A percentile compares a stretch with the other conserved stretches of the same genome.
Evolutionary conservation across 2,329 filamentous ascomycete genomes (phyloP).

Genomic region (Claviceps citrina): DNA sequence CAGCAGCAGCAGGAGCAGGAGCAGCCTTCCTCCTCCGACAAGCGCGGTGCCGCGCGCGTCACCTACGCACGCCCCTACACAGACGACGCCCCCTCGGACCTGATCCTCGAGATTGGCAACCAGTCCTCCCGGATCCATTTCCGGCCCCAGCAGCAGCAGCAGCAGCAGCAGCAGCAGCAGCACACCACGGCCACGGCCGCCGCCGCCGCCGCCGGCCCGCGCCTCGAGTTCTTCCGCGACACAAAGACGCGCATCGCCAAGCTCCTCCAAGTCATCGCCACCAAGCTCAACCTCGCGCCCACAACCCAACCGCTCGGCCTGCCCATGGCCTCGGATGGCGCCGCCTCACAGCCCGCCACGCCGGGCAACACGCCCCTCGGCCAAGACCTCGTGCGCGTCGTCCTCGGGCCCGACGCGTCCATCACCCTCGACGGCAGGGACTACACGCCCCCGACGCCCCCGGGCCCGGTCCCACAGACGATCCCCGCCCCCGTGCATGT

Average conservation of each 20-base stretch:
- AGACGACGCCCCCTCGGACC: slow-evolving; percentile 56
- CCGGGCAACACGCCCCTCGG: slow-evolving; percentile 56
- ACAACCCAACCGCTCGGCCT: slow-evolving; percentile 46
- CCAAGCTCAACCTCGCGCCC: slow-evolving; percentile 56
- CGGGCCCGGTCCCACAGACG: no score
- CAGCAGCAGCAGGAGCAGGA: background rate
- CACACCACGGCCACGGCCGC: no score
- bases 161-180: no score
- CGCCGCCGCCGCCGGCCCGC: slow-evolving; percentile 13
- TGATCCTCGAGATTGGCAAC: slow-evolving; percentile 65
- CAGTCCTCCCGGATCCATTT: slow-evolving; percentile 47
- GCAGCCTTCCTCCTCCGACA: slow-evolving; percentile 4
- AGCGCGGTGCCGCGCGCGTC: slow-evolving; percentile 50
- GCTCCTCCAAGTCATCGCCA: slow-evolving; percentile 66
- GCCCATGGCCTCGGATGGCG: slow-evolving; percentile 50
- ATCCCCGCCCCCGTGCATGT: background rate
- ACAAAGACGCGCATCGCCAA: slow-evolving; percentile 55
- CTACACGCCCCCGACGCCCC: slow-evolving; percentile 14
- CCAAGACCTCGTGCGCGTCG: slow-evolving; percentile 46
- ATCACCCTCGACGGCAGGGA: slow-evolving; percentile 43
- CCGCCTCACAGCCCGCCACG: slow-evolving; percentile 43
- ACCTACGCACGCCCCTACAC: slow-evolving; percentile 74
- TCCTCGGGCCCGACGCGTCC: slow-evolving; percentile 43
- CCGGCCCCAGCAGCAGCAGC: no score
- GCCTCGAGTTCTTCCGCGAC: slow-evolving; percentile 60